Conservation (phyloP, 768 basidiomycete species). For the Coprinopsis marcescibilis region DNA sequence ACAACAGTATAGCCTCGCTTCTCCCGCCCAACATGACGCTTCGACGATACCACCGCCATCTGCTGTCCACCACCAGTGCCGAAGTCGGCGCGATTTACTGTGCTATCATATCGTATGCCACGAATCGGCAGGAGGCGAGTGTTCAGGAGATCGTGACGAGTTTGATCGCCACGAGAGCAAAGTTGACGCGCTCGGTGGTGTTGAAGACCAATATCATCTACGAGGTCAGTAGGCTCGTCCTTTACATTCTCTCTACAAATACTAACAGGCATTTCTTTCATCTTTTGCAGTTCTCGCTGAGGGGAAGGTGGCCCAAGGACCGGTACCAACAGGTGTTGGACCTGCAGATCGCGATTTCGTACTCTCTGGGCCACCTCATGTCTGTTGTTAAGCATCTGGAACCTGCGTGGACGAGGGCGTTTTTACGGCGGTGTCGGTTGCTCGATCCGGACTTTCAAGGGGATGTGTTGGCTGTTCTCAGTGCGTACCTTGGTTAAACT, state of each 20-base stretch:
- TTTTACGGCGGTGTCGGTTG: slow-evolving; percentile 69
- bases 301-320: slow-evolving; percentile 76
- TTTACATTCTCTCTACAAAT: no score
- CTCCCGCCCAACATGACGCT: slow-evolving; percentile 73
- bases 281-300: slow-evolving; percentile 55
- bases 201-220: slow-evolving; percentile 57
- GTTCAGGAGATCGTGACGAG: slow-evolving; percentile 53
- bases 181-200: slow-evolving; percentile 57
- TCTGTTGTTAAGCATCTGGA: slow-evolving; percentile 70
- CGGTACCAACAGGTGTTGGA: slow-evolving; percentile 68
- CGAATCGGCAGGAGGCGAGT: slow-evolving; percentile 46
- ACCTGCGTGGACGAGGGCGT: slow-evolving; percentile 70
- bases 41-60: slow-evolving; percentile 63
- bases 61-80: slow-evolving; percentile 59
- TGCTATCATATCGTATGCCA: slow-evolving; percentile 67
- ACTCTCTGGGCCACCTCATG: slow-evolving; percentile 65
- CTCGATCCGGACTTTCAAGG: slow-evolving; percentile 80
- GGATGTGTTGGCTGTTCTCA: slow-evolving; percentile 77
- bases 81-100: slow-evolving; percentile 74
- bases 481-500: slow-evolving; percentile 32
- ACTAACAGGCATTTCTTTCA: slow-evolving; percentile 6
- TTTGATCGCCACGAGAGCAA: slow-evolving; percentile 68
- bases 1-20: slow-evolving; percentile 63
- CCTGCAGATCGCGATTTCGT: slow-evolving; percentile 67
- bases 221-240: slow-evolving; percentile 40